Base-by-base conservation (phyloP, 1,284 basidiomycete genomes). In the Trametes pubescens region DNA sequence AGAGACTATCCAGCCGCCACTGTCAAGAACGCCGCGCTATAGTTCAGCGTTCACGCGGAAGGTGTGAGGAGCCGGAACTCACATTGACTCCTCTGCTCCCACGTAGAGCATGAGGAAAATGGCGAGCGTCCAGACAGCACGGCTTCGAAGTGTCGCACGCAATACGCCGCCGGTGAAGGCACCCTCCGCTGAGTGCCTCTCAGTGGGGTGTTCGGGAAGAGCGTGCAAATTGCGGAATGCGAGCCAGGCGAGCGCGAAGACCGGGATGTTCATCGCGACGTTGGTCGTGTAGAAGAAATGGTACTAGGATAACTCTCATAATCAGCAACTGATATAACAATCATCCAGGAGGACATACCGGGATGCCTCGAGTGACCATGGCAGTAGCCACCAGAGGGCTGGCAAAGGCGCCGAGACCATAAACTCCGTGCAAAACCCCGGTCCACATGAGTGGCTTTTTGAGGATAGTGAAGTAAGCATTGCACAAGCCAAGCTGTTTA, bases 21-120 rank as follows among this genome's bases (percentile, higher is more conserved):
- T 77, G 44, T 29, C 49, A 24, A 16, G 37, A 3, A 55, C 9
- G 1, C 10, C 5, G 48, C 22, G 22, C 10, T n/a, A 32, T 29
- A 7, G 44, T 13, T 6, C 18, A 29, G 22, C 11, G 8, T 26
- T 11, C 3, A 10, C 16, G 8, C 43, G 29, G 29, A 8, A 8
- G 10, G 16, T 9, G 2, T 11, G 18, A 49, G n/a, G 13, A 18
- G 29, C 10, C 24, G 29, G 14, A 16, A 71, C 75, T 61, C 62
- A 75, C 75, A 76, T 70, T 1, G 76, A 76, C 61, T 76, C 76
- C 51, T 77, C 76, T n/a, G 74, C 74, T 5, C 76, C 76, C 6
- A 76, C 73, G 51, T 76, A 77, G 40, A 76, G 70, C 66, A 76
- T 72, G 22, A 76, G 65, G 61, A 77, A 77, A 2, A 76, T 70